Conservation (phyloP, 2,329 filamentous ascomycete genomes). For the Colletotrichum zoysiae region DNA sequence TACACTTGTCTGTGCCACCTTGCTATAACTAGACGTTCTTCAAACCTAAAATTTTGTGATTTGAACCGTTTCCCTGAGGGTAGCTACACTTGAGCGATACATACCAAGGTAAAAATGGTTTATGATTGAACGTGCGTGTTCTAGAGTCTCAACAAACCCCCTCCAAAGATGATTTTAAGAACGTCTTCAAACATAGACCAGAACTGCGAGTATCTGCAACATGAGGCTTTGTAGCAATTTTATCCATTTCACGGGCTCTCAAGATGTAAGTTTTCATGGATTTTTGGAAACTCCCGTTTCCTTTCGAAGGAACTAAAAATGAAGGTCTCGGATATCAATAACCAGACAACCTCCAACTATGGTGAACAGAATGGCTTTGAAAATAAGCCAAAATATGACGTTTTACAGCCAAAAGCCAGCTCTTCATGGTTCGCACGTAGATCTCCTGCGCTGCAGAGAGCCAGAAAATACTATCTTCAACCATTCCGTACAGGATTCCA, state of each 20-base stretch:
- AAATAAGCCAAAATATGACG: background rate
- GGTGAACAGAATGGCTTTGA: rapidly evolving
- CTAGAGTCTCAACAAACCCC: too few species aligned
- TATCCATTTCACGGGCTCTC: background rate
- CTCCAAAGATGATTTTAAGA: too few species aligned
- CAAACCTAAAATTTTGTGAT: too few species aligned
- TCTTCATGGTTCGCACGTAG: background rate
- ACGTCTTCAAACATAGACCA: too few species aligned
- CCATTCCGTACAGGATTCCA: background rate
- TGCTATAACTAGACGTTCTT: too few species aligned
- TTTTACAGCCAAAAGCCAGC: background rate
- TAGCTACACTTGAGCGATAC: too few species aligned
- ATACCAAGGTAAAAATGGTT: rapidly evolving
- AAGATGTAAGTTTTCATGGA: background rate
- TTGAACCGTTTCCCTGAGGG: too few species aligned
- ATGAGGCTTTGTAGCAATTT: background rate
- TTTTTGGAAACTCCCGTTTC: background rate
- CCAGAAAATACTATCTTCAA: background rate
- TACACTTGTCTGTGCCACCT: too few species aligned
- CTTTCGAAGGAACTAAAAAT: background rate
- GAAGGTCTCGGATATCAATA: too few species aligned
- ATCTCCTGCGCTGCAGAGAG: background rate
- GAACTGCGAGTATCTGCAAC: background rate
- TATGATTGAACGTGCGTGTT: too few species aligned
- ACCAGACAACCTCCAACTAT: background rate